Conservation (phyloP, 352 stramenopile species). For the Chrysophaeum taylorii region DNA sequence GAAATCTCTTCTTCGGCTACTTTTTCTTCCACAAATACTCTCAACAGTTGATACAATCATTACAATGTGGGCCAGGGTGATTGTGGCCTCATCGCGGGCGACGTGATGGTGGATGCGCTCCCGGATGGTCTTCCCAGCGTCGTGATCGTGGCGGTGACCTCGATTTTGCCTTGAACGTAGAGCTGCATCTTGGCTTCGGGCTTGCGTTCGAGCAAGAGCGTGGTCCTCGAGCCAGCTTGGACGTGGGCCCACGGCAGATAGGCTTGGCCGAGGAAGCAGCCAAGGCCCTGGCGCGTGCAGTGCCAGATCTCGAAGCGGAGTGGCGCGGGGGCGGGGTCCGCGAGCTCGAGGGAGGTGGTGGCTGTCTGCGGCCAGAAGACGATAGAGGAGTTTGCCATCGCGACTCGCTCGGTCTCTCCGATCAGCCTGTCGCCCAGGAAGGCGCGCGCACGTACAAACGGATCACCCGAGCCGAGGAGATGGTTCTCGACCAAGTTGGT, state of each 20-base stretch:
- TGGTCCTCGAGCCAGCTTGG: neutral
- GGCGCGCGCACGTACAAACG: constrained; percentile 18
- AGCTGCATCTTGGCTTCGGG: neutral
- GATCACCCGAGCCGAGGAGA: constrained; percentile 19
- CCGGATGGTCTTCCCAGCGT: neutral
- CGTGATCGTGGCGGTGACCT: neutral
- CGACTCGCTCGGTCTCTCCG: constrained; percentile 20
- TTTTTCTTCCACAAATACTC: too few relatives aligned
- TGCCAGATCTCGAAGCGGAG: constrained; percentile 18
- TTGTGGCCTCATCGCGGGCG: too few relatives aligned
- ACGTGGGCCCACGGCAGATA: neutral
- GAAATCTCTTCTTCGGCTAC: too few relatives aligned
- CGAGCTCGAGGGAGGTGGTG: constrained; percentile 11
- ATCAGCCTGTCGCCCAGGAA: constrained; percentile 2
- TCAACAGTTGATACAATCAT: too few relatives aligned
- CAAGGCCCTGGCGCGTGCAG: constrained; percentile 8
- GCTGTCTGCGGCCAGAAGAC: constrained; percentile 1
- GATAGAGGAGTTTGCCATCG: constrained; percentile 1
- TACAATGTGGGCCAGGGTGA: too few relatives aligned
- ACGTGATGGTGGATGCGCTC: too few relatives aligned
- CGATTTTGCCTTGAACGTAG: neutral
- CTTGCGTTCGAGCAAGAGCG: neutral
- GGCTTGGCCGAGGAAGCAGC: constrained; percentile 19
- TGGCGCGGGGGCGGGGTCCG: neutral
- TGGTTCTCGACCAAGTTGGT: constrained; percentile 15